Conservation (phyloP, 139 green algal genomes). For the Chlamydomonas schloesseri region DNA sequence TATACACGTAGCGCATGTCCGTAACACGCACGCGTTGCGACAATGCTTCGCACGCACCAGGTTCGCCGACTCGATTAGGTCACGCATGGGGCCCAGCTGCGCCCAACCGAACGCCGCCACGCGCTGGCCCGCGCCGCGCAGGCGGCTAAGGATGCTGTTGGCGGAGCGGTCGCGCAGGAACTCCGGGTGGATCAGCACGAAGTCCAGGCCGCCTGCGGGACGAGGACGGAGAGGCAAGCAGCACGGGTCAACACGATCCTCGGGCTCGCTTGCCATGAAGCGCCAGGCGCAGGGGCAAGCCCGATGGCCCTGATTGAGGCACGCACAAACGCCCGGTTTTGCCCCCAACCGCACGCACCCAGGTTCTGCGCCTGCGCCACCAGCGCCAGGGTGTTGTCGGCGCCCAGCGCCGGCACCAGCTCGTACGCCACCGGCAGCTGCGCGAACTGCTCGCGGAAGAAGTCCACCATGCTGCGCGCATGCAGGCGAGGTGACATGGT, state of each 20-base stretch:
- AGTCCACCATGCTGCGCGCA: constrained; percentile 53
- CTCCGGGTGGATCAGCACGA: constrained; percentile 66
- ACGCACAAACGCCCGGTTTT: no score
- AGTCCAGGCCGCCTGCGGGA: constrained; percentile 39
- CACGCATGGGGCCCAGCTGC: constrained; percentile 42
- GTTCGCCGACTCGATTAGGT: constrained; percentile 56
- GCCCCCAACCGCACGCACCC: constrained; percentile 51
- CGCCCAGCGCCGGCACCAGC: constrained; percentile 56
- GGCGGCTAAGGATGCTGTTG: neutral
- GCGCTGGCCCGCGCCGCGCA: constrained; percentile 44
- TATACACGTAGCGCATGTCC: no score
- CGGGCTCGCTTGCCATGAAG: no score
- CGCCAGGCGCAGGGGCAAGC: no score
- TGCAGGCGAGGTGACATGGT: no score
- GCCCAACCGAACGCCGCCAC: constrained; percentile 61
- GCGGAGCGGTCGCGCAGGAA: constrained; percentile 53
- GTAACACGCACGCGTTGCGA: no score
- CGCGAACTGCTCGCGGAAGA: constrained; percentile 63
- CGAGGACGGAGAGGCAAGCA: no score
- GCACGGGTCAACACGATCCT: no score
- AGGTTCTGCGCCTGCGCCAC: constrained; percentile 53
- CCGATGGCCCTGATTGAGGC: no score
- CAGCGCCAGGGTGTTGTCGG: constrained; percentile 55
- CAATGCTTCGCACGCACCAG: neutral
- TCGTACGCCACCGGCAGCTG: constrained; percentile 55